Conservation (phyloP, 208 protist genomes). For the Wallacemonas sp. region DNA sequence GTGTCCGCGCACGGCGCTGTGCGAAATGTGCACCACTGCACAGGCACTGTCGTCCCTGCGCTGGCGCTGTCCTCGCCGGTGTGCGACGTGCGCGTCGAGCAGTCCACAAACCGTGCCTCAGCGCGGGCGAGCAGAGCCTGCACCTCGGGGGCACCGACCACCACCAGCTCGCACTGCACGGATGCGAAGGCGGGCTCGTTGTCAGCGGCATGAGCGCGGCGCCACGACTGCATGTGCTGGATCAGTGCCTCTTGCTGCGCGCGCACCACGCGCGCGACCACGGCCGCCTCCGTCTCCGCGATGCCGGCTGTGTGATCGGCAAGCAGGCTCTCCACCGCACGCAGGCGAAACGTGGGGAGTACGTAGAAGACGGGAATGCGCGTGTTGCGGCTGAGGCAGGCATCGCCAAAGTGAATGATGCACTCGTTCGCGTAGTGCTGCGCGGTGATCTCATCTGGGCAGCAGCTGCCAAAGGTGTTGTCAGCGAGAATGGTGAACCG, state of each 20-base stretch:
- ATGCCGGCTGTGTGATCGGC: constrained; percentile 14
- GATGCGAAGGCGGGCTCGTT: too few relatives aligned
- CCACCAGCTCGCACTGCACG: constrained; percentile 17
- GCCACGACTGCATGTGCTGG: background rate
- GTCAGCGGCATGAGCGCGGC: background rate
- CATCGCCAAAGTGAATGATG: constrained; percentile 91
- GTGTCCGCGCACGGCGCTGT: background rate
- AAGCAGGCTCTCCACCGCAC: constrained; percentile 2
- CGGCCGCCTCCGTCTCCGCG: constrained; percentile 14
- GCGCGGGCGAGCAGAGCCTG: constrained; percentile 18
- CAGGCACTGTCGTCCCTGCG: background rate
- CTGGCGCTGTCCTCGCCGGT: background rate
- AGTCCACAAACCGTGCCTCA: background rate
- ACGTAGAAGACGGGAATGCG: constrained; percentile 84
- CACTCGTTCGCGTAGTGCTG: constrained; percentile 83
- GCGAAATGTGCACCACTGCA: background rate
- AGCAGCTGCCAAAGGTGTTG: constrained; percentile 92
- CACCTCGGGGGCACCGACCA: constrained; percentile 32
- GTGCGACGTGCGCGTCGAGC: background rate
- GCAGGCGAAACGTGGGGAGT: constrained; percentile 52
- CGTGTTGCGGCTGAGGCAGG: constrained; percentile 85
- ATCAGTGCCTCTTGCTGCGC: constrained; percentile 7
- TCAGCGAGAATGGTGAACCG: constrained; percentile 87
- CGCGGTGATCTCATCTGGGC: constrained; percentile 90
- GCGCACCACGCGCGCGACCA: constrained; percentile 28